phyloP scores from a whole-genome alignment of 257 asterid genomes.

The Ligustrum vulgare region DNA sequence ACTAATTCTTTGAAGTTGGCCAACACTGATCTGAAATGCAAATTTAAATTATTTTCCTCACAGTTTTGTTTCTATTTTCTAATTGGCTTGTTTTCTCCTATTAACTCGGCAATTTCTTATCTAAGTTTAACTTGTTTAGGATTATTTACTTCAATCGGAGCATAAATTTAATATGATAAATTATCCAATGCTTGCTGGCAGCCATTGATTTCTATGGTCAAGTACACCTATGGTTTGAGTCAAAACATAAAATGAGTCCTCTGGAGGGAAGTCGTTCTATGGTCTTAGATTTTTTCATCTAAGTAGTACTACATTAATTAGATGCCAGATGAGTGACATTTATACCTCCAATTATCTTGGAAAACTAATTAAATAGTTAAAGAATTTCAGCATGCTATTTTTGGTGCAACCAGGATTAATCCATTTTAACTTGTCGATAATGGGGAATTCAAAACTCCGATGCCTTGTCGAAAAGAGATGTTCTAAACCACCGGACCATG shows the following conservation, averaged over 20 bases:
- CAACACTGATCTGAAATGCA: not conserved
- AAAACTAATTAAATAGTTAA: not conserved
- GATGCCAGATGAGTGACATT: not conserved
- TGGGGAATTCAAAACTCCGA: no score
- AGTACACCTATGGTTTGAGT: not conserved
- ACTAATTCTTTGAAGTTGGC: not conserved
- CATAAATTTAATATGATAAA: no score
- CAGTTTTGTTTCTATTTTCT: not conserved
- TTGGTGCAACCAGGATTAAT: no score
- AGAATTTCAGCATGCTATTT: no score
- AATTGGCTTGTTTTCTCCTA: not conserved
- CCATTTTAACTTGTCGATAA: no score
- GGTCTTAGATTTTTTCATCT: not conserved
- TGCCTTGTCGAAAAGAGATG: no score
- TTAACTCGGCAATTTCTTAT: not conserved
- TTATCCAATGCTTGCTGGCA: not conserved
- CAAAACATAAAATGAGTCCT: not conserved
- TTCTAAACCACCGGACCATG: no score
- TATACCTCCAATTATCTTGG: not conserved
- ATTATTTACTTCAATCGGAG: not conserved
- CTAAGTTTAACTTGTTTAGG: not conserved
- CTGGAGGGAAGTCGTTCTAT: not conserved
- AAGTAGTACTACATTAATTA: not conserved
- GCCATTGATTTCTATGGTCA: not conserved
- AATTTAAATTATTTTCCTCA: not conserved